Conservation (phyloP, 2,329 filamentous ascomycete species). For the Clonostachys byssicola region DNA sequence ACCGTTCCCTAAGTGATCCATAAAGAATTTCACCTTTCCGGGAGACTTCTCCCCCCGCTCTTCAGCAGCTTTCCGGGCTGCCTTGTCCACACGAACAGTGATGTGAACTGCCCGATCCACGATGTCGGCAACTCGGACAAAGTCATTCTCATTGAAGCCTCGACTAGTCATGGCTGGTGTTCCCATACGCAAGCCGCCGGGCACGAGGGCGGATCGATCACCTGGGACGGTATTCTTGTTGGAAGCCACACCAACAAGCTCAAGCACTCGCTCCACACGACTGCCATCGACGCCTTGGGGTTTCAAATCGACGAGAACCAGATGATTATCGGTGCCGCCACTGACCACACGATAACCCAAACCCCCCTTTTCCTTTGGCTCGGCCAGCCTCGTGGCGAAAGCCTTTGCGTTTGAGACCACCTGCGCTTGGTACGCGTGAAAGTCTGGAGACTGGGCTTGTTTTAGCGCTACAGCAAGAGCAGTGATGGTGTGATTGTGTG, state of each 20-base stretch:
- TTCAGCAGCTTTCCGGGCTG: slow-evolving; percentile 64
- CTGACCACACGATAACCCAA: slow-evolving; percentile 87
- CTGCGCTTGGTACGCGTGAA: slow-evolving; percentile 87
- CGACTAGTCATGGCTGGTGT: slow-evolving; percentile 97
- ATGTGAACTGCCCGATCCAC: slow-evolving; percentile 81
- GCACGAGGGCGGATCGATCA: slow-evolving; percentile 88
- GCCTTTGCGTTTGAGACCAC: slow-evolving; percentile 90
- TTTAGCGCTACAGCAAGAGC: slow-evolving; percentile 91
- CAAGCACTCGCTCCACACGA: slow-evolving; percentile 83
- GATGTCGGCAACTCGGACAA: slow-evolving; percentile 79
- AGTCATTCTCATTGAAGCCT: slow-evolving; percentile 87
- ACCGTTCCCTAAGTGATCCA: slow-evolving; percentile 64
- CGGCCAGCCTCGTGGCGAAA: slow-evolving; percentile 65
- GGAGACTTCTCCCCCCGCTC: slow-evolving; percentile 63
- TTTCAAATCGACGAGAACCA: slow-evolving; percentile 90
- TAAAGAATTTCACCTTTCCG: slow-evolving; percentile 62
- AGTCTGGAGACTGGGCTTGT: slow-evolving; percentile 85
- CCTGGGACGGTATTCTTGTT: slow-evolving; percentile 99
- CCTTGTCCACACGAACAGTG: slow-evolving; percentile 70
- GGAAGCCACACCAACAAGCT: slow-evolving; percentile 90
- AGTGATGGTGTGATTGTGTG: slow-evolving; percentile 98
- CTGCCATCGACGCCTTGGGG: slow-evolving; percentile 83
- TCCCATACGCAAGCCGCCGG: slow-evolving; percentile 89
- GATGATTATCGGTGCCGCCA: slow-evolving; percentile 95
- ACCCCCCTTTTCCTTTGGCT: slow-evolving; percentile 68